Evolutionary conservation across 805 yeast species (phyloP).

Genomic region (Suhomyces prunicola): DNA sequence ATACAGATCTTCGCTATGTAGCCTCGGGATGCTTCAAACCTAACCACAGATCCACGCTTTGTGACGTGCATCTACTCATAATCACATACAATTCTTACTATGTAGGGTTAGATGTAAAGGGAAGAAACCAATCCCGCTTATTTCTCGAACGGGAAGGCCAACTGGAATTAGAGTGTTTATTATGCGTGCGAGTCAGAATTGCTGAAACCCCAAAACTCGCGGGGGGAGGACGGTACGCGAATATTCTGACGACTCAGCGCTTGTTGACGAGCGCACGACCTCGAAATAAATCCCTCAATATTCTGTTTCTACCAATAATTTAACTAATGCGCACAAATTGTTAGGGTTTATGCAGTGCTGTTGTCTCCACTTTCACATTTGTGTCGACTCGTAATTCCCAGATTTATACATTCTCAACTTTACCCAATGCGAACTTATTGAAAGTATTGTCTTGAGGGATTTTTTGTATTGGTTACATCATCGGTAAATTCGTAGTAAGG

Average conservation of each 20-base stretch:
- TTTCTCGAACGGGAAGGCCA: background rate
- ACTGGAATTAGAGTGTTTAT: background rate
- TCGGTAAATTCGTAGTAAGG: background rate
- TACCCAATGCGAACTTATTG: background rate
- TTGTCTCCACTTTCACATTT: background rate
- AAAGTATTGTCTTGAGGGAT: slow-evolving; percentile 4
- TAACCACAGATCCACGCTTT: background rate
- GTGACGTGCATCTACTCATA: background rate
- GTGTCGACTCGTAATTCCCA: background rate
- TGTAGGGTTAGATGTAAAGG: background rate
- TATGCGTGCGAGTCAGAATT: background rate
- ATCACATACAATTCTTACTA: background rate
- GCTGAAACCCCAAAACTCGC: background rate
- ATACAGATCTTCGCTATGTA: background rate
- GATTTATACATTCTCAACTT: background rate
- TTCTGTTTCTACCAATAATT: background rate
- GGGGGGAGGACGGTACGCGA: background rate
- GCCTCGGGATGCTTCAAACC: background rate
- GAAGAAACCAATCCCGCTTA: background rate
- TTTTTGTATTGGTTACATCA: slow-evolving; percentile 8
- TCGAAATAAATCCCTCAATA: background rate
- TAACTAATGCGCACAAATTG: background rate
- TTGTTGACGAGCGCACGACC: background rate
- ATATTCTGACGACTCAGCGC: background rate
- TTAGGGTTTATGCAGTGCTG: background rate